Percentiles rank a stretch among this genome's conserved stretches.
Conservation (phyloP, 1,284 basidiomycete species). For the Phellopilus nigrolimitatus region DNA sequence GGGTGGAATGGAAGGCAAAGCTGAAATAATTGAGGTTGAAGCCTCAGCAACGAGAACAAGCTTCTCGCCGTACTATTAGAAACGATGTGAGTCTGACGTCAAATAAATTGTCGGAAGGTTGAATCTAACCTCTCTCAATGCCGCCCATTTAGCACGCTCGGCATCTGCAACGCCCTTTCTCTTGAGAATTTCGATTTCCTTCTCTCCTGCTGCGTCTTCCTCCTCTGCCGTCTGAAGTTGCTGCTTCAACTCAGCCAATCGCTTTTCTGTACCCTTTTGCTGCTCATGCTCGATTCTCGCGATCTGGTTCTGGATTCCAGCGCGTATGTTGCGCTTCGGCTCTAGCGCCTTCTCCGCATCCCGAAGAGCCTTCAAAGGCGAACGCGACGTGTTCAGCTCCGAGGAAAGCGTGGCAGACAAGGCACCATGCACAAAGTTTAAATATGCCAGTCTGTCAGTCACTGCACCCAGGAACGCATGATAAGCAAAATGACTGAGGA, state of each 20-base stretch:
- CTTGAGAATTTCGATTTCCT: conserved; percentile 63
- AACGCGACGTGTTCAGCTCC: conserved; percentile 57
- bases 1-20: conserved; percentile 61
- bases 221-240: conserved; percentile 58
- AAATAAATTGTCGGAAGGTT: neutral
- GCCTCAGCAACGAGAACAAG: conserved; percentile 67
- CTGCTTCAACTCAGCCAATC: conserved; percentile 57
- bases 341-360: conserved; percentile 58
- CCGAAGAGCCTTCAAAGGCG: conserved; percentile 63
- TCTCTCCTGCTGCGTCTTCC: conserved; percentile 61
- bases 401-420: conserved; percentile 53
- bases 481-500: conserved; percentile 6
- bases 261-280: conserved; percentile 53
- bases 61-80: conserved; percentile 66
- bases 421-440: conserved; percentile 70
- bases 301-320: conserved; percentile 55
- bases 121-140: conserved; percentile 59
- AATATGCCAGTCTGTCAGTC: conserved; percentile 70
- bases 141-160: conserved; percentile 70
- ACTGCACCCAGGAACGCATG: conserved; percentile 36
- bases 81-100: neutral
- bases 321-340: conserved; percentile 57
- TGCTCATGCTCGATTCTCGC: conserved; percentile 59
- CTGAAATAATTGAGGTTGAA: conserved; percentile 51
- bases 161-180: conserved; percentile 69